phyloP scores from a whole-genome alignment of 805 yeast genomes.

The Candida namnaoensis region DNA sequence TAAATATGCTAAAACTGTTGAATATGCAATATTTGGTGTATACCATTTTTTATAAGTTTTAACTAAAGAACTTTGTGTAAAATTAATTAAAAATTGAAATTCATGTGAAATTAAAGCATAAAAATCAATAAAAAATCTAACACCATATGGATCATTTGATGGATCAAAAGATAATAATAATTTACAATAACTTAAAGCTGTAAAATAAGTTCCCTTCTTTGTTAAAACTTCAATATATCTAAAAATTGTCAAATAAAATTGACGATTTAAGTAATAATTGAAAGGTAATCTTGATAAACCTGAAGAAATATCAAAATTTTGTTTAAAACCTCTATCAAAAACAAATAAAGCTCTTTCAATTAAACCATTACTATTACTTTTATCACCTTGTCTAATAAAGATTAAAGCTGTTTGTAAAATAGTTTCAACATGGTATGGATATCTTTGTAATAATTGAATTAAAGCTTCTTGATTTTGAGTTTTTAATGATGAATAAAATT shows the following conservation, averaged over 20 bases:
- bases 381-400: conserved; percentile 67
- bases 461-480: conserved; percentile 74
- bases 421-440: conserved; percentile 72
- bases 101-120: conserved; percentile 64
- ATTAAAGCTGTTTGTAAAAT: conserved; percentile 74
- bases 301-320: conserved; percentile 46
- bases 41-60: conserved; percentile 56
- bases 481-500: conserved; percentile 57
- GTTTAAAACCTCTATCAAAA: conserved; percentile 66
- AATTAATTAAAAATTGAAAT: conserved; percentile 48
- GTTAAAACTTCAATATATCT: conserved; percentile 63
- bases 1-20: conserved; percentile 55
- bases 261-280: conserved; percentile 67
- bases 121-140: conserved; percentile 73
- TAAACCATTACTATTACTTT: conserved; percentile 59
- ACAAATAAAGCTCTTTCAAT: conserved; percentile 73
- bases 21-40: conserved; percentile 65
- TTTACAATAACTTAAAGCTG: conserved; percentile 73
- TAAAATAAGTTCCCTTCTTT: conserved; percentile 66
- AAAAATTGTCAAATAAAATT: conserved; percentile 65
- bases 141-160: conserved; percentile 77
- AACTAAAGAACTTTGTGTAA: conserved; percentile 47
- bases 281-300: conserved; percentile 63
- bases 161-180: conserved; percentile 63
- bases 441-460: conserved; percentile 40